Conservation (phyloP, 208 protist species). For the Leptomonas pyrrhocoris region DNA sequence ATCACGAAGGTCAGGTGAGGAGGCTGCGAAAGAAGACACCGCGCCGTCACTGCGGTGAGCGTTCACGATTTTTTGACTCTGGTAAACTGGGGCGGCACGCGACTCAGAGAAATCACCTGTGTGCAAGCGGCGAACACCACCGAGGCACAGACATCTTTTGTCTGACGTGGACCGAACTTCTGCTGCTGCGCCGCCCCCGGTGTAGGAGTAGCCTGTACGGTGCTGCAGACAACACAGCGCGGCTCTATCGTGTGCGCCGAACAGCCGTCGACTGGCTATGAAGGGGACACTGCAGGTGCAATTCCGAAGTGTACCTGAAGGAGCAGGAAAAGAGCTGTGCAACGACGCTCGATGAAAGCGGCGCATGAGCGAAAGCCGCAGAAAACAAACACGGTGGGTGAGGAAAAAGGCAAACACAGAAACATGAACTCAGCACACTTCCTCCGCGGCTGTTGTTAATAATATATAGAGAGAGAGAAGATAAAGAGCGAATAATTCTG, state of each 20-base stretch:
- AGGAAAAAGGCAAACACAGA: background rate
- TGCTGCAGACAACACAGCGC: background rate
- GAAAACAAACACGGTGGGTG: too few species aligned
- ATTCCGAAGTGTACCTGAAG: background rate
- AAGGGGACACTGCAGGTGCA: background rate
- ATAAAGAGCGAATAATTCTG: too few species aligned
- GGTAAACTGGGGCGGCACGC: background rate
- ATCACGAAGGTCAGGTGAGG: background rate
- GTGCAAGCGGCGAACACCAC: background rate
- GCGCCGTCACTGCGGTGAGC: background rate
- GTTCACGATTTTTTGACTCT: background rate
- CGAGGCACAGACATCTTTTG: background rate
- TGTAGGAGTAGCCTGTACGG: background rate
- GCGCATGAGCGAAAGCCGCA: background rate
- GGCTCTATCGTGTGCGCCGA: background rate
- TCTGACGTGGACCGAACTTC: background rate
- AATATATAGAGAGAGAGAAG: too few species aligned
- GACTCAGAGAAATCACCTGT: background rate
- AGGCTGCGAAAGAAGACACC: background rate
- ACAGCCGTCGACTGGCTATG: background rate
- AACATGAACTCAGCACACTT: background rate
- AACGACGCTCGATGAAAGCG: background rate
- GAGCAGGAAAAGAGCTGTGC: background rate
- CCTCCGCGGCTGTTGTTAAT: too few species aligned
- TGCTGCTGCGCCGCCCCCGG: background rate